Conservation (phyloP, 441 rosid species). For the Theobroma grandiflorum region DNA sequence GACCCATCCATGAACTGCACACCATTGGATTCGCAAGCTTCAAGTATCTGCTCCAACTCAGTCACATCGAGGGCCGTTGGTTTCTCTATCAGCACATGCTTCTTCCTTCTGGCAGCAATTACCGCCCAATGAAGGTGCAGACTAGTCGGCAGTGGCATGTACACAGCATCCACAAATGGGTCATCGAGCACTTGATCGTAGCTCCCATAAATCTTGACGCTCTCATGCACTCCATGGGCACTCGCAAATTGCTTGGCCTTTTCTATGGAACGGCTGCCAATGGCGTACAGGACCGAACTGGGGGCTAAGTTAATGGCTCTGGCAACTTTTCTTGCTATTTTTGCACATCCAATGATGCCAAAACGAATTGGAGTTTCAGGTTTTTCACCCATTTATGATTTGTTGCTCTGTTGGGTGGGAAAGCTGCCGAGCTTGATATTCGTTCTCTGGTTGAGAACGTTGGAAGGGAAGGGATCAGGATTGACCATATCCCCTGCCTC, state of each 20-base stretch:
- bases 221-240: constrained; percentile 38
- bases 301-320: constrained; percentile 53
- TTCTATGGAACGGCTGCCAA: constrained; percentile 57
- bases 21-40: constrained; percentile 51
- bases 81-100: constrained; percentile 59
- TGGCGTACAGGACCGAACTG: constrained; percentile 47
- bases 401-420: neutral
- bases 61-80: constrained; percentile 51
- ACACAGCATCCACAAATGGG: constrained; percentile 50
- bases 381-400: constrained; percentile 30
- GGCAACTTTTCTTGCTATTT: constrained; percentile 50
- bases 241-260: constrained; percentile 48
- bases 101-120: constrained; percentile 50
- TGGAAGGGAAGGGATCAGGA: neutral
- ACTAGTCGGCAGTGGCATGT: constrained; percentile 53
- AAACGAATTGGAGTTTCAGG: constrained; percentile 39
- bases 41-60: constrained; percentile 48
- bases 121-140: constrained; percentile 54
- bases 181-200: constrained; percentile 52
- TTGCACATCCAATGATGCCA: constrained; percentile 62
- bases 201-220: constrained; percentile 50
- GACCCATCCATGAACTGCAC: constrained; percentile 70
- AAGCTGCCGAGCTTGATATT: neutral
- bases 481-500: neutral
- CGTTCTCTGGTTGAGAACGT: neutral